Evolutionary conservation across 2,329 filamentous ascomycete genomes (phyloP).

Genomic region (Alternaria panax): DNA sequence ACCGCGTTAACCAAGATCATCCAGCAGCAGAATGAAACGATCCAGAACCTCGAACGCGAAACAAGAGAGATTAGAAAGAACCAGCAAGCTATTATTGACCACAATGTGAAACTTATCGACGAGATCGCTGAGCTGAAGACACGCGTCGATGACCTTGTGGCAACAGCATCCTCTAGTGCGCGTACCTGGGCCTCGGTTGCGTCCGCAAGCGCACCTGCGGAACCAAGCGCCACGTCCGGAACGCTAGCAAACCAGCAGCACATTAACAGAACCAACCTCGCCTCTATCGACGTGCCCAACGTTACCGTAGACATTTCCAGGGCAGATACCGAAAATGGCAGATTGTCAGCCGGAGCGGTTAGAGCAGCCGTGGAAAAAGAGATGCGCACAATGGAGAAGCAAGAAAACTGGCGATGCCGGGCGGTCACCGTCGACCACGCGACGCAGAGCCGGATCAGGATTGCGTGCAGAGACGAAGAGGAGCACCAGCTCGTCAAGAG

Average conservation of each 20-base stretch:
- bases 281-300: slow-evolving; percentile 4
- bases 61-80: slow-evolving; percentile 1
- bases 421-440: slow-evolving; percentile 15
- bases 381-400: slow-evolving; percentile 4
- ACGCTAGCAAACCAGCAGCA: slow-evolving; percentile 6
- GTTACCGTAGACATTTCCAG: slow-evolving; percentile 7
- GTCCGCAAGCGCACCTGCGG: slow-evolving; percentile 1
- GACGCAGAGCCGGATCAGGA: slow-evolving; percentile 14
- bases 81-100: slow-evolving; percentile 10
- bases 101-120: slow-evolving; percentile 14
- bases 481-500: neutral
- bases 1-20: slow-evolving; percentile 11
- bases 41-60: slow-evolving; percentile 9
- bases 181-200: slow-evolving; percentile 11
- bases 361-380: slow-evolving; percentile 2
- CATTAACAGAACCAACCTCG: slow-evolving; percentile 2
- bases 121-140: slow-evolving; percentile 13
- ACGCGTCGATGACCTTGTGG: slow-evolving; percentile 12
- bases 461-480: slow-evolving; percentile 9
- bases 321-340: slow-evolving; percentile 10
- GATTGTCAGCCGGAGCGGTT: slow-evolving; percentile 9
- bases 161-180: slow-evolving; percentile 6
- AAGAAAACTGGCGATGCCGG: slow-evolving; percentile 15
- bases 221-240: slow-evolving; percentile 6
- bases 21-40: slow-evolving; percentile 10